Evolutionary conservation across 2,329 filamentous ascomycete genomes (phyloP).

Genomic region (Aspergillus texensis): DNA sequence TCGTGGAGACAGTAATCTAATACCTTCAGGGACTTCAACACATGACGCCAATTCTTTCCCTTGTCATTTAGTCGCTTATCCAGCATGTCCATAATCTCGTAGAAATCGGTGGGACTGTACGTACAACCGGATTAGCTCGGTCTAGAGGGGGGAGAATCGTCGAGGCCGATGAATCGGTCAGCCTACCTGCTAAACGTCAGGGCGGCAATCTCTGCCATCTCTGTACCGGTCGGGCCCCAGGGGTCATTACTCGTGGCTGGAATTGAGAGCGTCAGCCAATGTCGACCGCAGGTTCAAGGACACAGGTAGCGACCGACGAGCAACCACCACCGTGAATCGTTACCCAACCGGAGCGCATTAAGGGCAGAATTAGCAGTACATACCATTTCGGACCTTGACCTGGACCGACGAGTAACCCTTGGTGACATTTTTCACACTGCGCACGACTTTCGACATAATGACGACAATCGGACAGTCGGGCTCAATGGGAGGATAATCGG

Average conservation of each 20-base stretch:
- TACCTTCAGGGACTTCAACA: slow-evolving; percentile 95
- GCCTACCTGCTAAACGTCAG: slow-evolving; percentile 96
- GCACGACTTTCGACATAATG: slow-evolving; percentile 91
- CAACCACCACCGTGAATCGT: not conserved
- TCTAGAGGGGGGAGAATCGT: not conserved
- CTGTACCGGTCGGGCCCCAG: slow-evolving; percentile 96
- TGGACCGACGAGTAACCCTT: slow-evolving; percentile 97
- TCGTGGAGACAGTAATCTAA: slow-evolving; percentile 98
- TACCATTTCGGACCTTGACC: slow-evolving; percentile 98
- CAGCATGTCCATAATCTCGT: slow-evolving; percentile 99
- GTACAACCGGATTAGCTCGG: not conserved
- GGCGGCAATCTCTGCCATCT: slow-evolving; percentile 98
- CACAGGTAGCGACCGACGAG: slow-evolving; percentile 3
- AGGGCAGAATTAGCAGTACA: slow-evolving; percentile 32
- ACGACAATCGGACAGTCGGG: slow-evolving; percentile 16
- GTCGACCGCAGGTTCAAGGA: slow-evolving; percentile 5
- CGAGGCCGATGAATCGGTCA: slow-evolving; percentile 3
- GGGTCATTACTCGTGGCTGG: slow-evolving; percentile 96
- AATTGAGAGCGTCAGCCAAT: slow-evolving; percentile 16
- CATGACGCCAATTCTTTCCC: slow-evolving; percentile 99
- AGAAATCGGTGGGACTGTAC: slow-evolving; percentile 87
- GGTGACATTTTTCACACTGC: slow-evolving; percentile 98
- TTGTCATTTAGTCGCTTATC: slow-evolving; percentile 99
- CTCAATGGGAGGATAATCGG: slow-evolving; percentile 2
- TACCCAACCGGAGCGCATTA: slow-evolving; percentile 5